Conservation (phyloP, 2,329 filamentous ascomycete species). For the Aspergillus awamori region DNA sequence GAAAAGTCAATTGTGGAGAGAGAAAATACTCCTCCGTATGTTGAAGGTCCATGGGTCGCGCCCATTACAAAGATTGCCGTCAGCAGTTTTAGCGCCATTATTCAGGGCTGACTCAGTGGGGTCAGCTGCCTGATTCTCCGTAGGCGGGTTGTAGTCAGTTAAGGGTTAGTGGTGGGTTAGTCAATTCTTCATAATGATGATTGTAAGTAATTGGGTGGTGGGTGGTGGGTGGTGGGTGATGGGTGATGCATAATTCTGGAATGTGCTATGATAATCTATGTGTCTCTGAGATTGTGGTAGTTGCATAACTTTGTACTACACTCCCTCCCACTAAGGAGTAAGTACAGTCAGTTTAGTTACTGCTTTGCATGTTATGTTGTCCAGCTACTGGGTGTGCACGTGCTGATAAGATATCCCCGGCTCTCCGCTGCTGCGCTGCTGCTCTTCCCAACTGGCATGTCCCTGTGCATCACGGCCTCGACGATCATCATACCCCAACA, state of each 20-base stretch:
- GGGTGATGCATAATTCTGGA: neutral
- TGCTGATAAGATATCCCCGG: conserved; percentile 22
- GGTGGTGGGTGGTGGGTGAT: neutral
- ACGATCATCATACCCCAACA: neutral
- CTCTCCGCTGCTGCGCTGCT: neutral
- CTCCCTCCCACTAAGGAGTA: neutral
- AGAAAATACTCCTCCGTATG: too few relatives aligned
- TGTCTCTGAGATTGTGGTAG: too few relatives aligned
- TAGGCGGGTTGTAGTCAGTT: too few relatives aligned
- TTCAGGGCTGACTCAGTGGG: conserved; percentile 7
- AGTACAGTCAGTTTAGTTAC: neutral
- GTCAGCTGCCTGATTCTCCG: too few relatives aligned
- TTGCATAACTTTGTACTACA: too few relatives aligned
- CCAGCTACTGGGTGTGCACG: conserved; percentile 5
- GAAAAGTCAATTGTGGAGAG: neutral
- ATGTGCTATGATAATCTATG: too few relatives aligned
- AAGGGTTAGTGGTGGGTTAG: neutral
- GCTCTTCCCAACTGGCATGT: conserved; percentile 21
- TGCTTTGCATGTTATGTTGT: too few relatives aligned
- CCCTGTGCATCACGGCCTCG: neutral
- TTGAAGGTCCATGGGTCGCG: too few relatives aligned
- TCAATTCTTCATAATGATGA: neutral
- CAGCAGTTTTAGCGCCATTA: conserved; percentile 25
- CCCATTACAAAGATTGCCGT: conserved; percentile 31
- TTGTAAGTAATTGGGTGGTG: too few relatives aligned